Evolutionary conservation across 192 early-diverging fungal genomes (phyloP).

Genomic region (Thamnidium elegans): DNA sequence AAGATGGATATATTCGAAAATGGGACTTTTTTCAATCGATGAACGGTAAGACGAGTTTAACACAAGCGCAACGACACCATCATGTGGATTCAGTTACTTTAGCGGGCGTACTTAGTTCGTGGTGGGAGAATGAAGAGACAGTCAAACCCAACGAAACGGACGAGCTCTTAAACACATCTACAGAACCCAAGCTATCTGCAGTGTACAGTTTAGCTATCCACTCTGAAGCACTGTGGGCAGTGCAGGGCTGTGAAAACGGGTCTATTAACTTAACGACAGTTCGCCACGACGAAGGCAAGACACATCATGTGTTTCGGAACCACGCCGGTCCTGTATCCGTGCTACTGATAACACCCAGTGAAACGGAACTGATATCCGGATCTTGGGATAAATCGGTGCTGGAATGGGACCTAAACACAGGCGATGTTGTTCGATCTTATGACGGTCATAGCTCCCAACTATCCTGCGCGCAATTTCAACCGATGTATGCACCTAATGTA

Average conservation of each 20-base stretch:
- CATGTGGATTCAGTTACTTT: conserved; percentile 84
- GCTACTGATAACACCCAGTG: conserved; percentile 76
- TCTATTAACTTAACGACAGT: conserved; percentile 83
- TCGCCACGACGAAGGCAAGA: conserved; percentile 92
- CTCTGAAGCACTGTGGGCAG: conserved; percentile 83
- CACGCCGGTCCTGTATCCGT: conserved; percentile 86
- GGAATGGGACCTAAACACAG: conserved; percentile 87
- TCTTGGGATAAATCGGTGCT: conserved; percentile 89
- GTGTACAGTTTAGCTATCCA: conserved; percentile 93
- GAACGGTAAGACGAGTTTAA: conserved; percentile 77
- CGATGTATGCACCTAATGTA: conserved; percentile 32
- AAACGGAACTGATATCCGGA: conserved; percentile 82
- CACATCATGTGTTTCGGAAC: conserved; percentile 75
- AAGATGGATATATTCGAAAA: conserved; percentile 94
- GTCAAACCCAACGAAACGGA: conserved; percentile 14
- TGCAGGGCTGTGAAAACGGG: conserved; percentile 81
- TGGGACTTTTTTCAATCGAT: conserved; percentile 89
- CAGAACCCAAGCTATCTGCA: conserved; percentile 75
- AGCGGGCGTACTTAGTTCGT: conserved; percentile 70
- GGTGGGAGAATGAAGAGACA: conserved; percentile 78
- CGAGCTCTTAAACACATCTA: background rate
- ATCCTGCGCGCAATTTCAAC: conserved; percentile 71
- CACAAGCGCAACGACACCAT: conserved; percentile 81
- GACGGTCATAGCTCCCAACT: conserved; percentile 79
- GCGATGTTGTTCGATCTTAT: conserved; percentile 65